Conservation (phyloP, 495 filamentous ascomycete genomes). For the Penicillium canescens region DNA sequence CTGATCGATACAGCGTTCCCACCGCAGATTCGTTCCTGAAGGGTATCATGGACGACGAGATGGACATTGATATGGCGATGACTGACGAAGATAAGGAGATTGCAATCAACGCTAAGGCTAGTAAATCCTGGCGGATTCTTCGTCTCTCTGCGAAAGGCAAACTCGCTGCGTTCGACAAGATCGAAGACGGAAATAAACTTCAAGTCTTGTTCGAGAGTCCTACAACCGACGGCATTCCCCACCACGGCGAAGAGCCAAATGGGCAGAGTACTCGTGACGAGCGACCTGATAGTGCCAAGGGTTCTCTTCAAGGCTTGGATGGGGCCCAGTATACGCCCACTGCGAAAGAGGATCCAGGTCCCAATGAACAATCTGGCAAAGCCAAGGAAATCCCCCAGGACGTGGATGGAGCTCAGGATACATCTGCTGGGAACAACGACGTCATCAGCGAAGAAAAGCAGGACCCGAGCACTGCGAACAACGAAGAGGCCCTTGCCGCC, state of each 20-base stretch:
- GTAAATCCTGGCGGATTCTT: conserved; percentile 86
- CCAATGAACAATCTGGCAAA: conserved; percentile 1
- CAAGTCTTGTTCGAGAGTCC: conserved; percentile 49
- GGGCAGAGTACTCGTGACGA: not conserved
- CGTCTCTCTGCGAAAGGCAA: conserved; percentile 72
- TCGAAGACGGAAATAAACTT: conserved; percentile 76
- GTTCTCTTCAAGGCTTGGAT: conserved; percentile 25
- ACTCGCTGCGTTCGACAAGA: conserved; percentile 77
- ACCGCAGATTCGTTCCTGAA: conserved; percentile 56
- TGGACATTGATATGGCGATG: conserved; percentile 80
- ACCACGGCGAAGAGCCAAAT: conserved; percentile 14
- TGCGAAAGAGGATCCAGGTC: conserved; percentile 4
- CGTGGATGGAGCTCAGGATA: conserved; percentile 9
- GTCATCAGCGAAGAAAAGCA: conserved; percentile 12
- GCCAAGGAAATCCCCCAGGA: conserved; percentile 18
- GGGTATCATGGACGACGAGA: conserved; percentile 67
- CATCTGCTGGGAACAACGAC: conserved; percentile 11
- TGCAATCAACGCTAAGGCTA: conserved; percentile 68
- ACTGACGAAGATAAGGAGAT: conserved; percentile 67
- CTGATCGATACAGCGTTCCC: conserved; percentile 54
- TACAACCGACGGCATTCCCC: conserved; percentile 15
- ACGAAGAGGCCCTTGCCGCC: conserved; percentile 17
- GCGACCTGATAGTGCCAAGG: not conserved
- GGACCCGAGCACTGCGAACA: conserved; percentile 5
- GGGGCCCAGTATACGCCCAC: conserved; percentile 13